phyloP scores from a whole-genome alignment of 1,284 basidiomycete genomes.

The Xerocomus nothofagi region DNA sequence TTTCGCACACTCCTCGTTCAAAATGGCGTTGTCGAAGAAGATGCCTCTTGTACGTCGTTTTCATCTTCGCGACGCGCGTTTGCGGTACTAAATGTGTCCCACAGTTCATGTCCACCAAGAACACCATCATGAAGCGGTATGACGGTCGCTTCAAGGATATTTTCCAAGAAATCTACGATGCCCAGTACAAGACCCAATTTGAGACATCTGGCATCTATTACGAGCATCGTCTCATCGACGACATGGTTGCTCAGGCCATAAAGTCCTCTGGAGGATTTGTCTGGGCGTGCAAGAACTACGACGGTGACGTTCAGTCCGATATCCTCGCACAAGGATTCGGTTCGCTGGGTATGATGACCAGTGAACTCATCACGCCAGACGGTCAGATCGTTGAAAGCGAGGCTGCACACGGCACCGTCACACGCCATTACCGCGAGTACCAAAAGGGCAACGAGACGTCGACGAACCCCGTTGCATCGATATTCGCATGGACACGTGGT shows the following conservation, averaged over 20 bases:
- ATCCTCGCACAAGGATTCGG: constrained; percentile 96
- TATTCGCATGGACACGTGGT: constrained; percentile 98
- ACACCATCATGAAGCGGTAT: constrained; percentile 95
- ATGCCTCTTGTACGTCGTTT: constrained; percentile 70
- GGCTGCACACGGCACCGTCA: constrained; percentile 94
- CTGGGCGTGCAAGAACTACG: constrained; percentile 98
- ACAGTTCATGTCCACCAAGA: constrained; percentile 97
- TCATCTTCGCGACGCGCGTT: constrained; percentile 5
- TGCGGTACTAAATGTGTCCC: background rate
- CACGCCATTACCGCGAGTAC: constrained; percentile 95
- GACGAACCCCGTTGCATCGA: constrained; percentile 97
- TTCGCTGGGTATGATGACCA: constrained; percentile 96
- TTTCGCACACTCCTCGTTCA: constrained; percentile 97
- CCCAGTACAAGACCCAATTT: constrained; percentile 82
- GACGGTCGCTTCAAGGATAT: constrained; percentile 99
- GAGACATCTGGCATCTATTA: constrained; percentile 89
- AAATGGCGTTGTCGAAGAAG: constrained; percentile 96
- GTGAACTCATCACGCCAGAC: constrained; percentile 94
- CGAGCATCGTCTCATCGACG: constrained; percentile 91
- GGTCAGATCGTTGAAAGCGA: constrained; percentile 90
- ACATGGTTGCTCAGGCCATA: constrained; percentile 97
- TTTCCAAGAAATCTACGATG: constrained; percentile 92
- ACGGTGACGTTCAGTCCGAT: constrained; percentile 91
- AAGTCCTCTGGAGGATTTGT: constrained; percentile 97
- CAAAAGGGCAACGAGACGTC: constrained; percentile 96